Evolutionary conservation across 1,284 basidiomycete genomes (phyloP).

Genomic region (Tremellales sp.): DNA sequence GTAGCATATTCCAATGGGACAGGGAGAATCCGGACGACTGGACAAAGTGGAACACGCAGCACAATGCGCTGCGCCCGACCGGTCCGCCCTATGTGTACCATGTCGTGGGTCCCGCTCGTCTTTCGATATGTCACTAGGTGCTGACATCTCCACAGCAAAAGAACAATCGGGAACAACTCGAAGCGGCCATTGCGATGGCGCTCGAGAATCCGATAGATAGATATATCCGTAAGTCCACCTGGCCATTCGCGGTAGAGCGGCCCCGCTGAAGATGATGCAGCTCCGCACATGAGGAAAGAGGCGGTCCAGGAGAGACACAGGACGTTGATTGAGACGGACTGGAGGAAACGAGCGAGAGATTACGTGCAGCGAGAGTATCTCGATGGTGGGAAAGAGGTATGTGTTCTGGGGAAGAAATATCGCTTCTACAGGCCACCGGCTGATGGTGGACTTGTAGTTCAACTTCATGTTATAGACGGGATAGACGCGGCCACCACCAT

Average conservation of each 20-base stretch:
- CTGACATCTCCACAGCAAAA: constrained; percentile 4
- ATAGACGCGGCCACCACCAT: too few relatives aligned
- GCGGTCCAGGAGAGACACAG: constrained; percentile 13
- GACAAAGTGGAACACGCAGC: constrained; percentile 44
- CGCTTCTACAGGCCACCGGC: too few relatives aligned
- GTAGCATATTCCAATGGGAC: constrained; percentile 31
- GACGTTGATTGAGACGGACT: constrained; percentile 19
- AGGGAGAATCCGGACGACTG: constrained; percentile 37
- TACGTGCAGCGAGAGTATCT: not conserved
- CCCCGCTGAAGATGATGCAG: constrained; percentile 6
- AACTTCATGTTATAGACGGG: too few relatives aligned
- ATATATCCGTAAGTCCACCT: constrained; percentile 29
- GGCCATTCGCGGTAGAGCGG: not conserved
- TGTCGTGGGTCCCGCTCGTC: constrained; percentile 22
- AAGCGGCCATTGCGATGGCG: constrained; percentile 23
- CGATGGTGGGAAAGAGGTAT: too few relatives aligned
- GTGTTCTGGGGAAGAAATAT: too few relatives aligned
- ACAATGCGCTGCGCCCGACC: constrained; percentile 36
- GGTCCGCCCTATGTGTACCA: constrained; percentile 50
- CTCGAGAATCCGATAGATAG: constrained; percentile 28
- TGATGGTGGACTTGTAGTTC: too few relatives aligned
- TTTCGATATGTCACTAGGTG: not conserved
- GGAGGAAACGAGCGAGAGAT: constrained; percentile 6
- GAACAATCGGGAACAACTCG: constrained; percentile 23
- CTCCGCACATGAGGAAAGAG: constrained; percentile 14